Base-by-base conservation (phyloP, 148 eudicot species). In the Camellia granthamiana region DNA sequence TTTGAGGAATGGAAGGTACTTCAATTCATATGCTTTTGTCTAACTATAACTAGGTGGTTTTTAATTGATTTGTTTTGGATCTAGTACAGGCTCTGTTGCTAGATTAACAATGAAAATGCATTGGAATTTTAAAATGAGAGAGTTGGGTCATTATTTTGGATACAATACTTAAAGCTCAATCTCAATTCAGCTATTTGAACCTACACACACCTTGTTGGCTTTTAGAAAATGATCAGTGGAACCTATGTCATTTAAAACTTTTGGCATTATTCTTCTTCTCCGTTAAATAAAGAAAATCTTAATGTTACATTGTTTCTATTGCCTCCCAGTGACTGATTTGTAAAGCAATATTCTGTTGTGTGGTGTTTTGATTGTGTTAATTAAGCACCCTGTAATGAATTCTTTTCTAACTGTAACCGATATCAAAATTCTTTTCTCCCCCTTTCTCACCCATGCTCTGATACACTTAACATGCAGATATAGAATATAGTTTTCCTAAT, bases 1-100 rank as follows among this genome's bases (percentile, higher is more conserved):
- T 96, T 96, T 83, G 93, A 93, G 85, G 99, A 96, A 82, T 96
- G 99, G 99, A 96, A 96, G 98, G 99, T 93, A 85, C 74, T 61
- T 86, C 59, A 69, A 47, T 63, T 21, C 69, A 11, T 44, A 9
- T 55, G 60, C 59, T 13, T 76, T 55, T 58, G 3, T 42, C 18
- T 16, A 38, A 16, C 51, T 7, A 13, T 69, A 15, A 66, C n/a
- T 16, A 19, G 21, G 51, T 51, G 60, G 49, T 10, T 54, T 74
- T 75, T 19, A 23, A 18, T 46, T 74, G 5, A 14, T 60, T 78
- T 72, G 23, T 7, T 79, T 69, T 49, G 69, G 52, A 68, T 30
- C 11, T 23, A 12, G 46, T 19, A 43, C 7, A 9, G 14, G 13
- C n/a, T 56, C 42, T 16, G 18, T 62, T 52, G 58, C 56, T 62